Evolutionary conservation across 1,284 basidiomycete species (phyloP).

Genomic region (Coniferiporia weirii): DNA sequence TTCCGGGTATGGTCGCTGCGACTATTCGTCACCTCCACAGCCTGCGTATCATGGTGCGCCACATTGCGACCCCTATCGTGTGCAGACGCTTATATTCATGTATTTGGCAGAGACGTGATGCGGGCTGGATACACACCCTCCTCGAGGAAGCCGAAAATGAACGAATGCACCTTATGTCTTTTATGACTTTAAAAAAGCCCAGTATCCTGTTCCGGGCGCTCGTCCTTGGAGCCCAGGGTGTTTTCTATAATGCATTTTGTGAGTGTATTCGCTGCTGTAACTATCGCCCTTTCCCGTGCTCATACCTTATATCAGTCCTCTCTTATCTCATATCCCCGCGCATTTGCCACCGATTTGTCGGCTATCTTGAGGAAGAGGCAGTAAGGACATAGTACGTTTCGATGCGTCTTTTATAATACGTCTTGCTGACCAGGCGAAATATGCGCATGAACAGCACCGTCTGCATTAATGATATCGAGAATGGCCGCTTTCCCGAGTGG

Average conservation of each 20-base stretch:
- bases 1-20: slow-evolving; percentile 92
- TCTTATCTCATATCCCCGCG: slow-evolving; percentile 80
- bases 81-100: slow-evolving; percentile 13
- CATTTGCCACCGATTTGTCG: slow-evolving; percentile 91
- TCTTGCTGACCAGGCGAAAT: background rate
- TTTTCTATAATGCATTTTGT: slow-evolving; percentile 92
- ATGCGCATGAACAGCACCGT: slow-evolving; percentile 51
- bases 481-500: slow-evolving; percentile 89
- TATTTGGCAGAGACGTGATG: slow-evolving; percentile 69
- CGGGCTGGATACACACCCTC: slow-evolving; percentile 82
- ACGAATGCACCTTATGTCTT: slow-evolving; percentile 91
- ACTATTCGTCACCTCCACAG: slow-evolving; percentile 80
- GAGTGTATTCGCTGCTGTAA: slow-evolving; percentile 26
- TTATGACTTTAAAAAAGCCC: slow-evolving; percentile 82
- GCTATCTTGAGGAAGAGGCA: slow-evolving; percentile 93
- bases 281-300: background rate
- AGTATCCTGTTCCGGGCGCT: slow-evolving; percentile 74
- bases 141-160: slow-evolving; percentile 96
- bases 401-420: background rate
- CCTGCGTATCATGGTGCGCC: slow-evolving; percentile 72
- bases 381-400: slow-evolving; percentile 72
- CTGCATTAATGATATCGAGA: slow-evolving; percentile 80
- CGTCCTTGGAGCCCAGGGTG: slow-evolving; percentile 82
- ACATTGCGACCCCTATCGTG: background rate
- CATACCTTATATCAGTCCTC: slow-evolving; percentile 45